Base-by-base conservation (phyloP, 2,329 filamentous ascomycete genomes). In the Lithohypha guttulata region DNA sequence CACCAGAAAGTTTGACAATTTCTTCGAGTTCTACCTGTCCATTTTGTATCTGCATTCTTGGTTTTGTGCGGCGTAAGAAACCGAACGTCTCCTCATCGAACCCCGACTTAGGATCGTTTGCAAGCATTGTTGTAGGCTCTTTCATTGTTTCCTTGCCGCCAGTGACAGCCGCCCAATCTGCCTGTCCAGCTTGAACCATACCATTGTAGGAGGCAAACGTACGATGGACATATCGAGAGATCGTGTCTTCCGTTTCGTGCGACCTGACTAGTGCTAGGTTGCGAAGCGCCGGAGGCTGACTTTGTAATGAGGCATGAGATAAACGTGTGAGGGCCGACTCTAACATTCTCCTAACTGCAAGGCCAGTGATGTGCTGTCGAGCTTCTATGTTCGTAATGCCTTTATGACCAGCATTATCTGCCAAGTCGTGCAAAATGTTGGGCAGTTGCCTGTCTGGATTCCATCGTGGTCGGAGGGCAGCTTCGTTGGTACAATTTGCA, bases 191-290 rank as follows among this genome's bases (percentile, higher is more conserved):
- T 13, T 70, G 63, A 2, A 75, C 73, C 7, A 71, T 63, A 41
- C 66, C 62, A 13, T 66, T 56, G 38, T 75, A 77, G 39, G 71
- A 68, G 1, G 52, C 54, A 27, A 64, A 61, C 1, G 71, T 69
- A 36, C 73, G 72, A 46, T 77, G 74, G 6, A 71, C 53, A 53
- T 72, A 78, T 43, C 70, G 66, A 9, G 62, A 59, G 20, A 59
- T 55, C 13, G 68, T 69, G 9, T 61, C 58, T 10, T 60, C 61
- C 10, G 70, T 60, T 2, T 62, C 59, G 4, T 65, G 69, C 39
- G 77, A 73, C 44, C 72, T 61, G 22, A 78, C 63, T 20, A 79
- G 59, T 8, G 69, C 64, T 11, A 76, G 55, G 50, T 77, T 72
- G 13, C 69, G 66, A 15, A 78, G 59, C 52, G 75, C 66, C 3